Percentiles rank a stretch among this genome's conserved stretches.
Conservation (phyloP, 2,329 filamentous ascomycete species). For the Conoideocrella luteorostrata region DNA sequence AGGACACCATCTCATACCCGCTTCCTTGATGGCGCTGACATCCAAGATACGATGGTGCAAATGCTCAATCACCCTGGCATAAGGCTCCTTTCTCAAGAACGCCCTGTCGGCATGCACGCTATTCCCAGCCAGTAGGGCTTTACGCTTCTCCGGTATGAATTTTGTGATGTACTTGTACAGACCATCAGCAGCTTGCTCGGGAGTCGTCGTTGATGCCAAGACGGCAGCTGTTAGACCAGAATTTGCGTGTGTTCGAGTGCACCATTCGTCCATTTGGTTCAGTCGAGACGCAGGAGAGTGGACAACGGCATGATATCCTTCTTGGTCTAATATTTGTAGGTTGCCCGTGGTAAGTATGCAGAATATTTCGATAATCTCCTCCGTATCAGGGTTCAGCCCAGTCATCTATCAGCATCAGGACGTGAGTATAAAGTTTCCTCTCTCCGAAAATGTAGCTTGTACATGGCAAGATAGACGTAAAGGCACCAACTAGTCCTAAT, state of each 20-base stretch:
- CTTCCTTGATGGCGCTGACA: slow-evolving; percentile 89
- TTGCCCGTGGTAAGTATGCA: slow-evolving; percentile 83
- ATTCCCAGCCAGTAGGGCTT: slow-evolving; percentile 79
- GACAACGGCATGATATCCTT: slow-evolving; percentile 74
- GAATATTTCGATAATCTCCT: slow-evolving; percentile 85
- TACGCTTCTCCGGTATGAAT: slow-evolving; percentile 59
- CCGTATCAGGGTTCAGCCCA: slow-evolving; percentile 60
- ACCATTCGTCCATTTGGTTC: slow-evolving; percentile 83
- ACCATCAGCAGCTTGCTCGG: slow-evolving; percentile 62
- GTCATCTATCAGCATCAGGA: slow-evolving; percentile 63
- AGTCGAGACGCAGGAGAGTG: slow-evolving; percentile 66
- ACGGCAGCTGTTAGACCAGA: slow-evolving; percentile 79
- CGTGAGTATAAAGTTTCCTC: slow-evolving; percentile 5
- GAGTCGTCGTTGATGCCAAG: slow-evolving; percentile 63
- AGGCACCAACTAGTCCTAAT: too few relatives aligned
- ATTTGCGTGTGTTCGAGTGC: slow-evolving; percentile 67
- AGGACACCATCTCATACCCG: slow-evolving; percentile 69
- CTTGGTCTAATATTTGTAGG: slow-evolving; percentile 66
- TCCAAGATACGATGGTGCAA: slow-evolving; percentile 89
- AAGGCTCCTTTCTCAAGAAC: slow-evolving; percentile 72
- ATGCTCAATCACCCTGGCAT: slow-evolving; percentile 64
- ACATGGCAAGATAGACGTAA: too few relatives aligned
- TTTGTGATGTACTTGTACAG: slow-evolving; percentile 73
- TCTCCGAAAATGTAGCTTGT: too few relatives aligned
- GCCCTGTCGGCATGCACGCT: slow-evolving; percentile 84